phyloP scores from a whole-genome alignment of 2,329 filamentous ascomycete genomes.

The Elsinoe necatrix region DNA sequence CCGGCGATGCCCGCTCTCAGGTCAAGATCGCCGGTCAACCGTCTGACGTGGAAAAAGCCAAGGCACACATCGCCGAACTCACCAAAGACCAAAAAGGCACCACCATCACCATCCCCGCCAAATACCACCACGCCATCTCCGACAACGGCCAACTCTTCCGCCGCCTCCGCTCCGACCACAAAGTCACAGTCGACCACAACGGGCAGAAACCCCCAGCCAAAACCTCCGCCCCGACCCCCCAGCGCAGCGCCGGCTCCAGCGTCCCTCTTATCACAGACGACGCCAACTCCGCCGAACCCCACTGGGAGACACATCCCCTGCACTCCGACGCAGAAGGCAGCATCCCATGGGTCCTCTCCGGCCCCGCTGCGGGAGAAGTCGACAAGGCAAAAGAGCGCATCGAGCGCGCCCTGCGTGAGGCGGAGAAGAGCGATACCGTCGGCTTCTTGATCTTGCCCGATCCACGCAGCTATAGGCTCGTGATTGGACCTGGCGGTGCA shows the following conservation, averaged over 20 bases:
- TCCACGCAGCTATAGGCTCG: slow-evolving; percentile 76
- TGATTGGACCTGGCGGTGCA: slow-evolving; percentile 80
- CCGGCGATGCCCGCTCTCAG: slow-evolving; percentile 67
- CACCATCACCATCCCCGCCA: slow-evolving; percentile 73
- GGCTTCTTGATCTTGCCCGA: slow-evolving; percentile 89
- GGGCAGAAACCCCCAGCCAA: slow-evolving; percentile 69
- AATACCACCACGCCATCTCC: slow-evolving; percentile 73
- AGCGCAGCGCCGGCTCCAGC: slow-evolving; percentile 49
- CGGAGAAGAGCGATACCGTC: slow-evolving; percentile 59
- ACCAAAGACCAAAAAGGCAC: slow-evolving; percentile 83
- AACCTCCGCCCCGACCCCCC: slow-evolving; percentile 43
- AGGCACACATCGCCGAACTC: slow-evolving; percentile 69
- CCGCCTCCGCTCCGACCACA: slow-evolving; percentile 72
- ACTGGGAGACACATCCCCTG: slow-evolving; percentile 77
- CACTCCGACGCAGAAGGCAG: slow-evolving; percentile 54
- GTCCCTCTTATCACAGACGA: slow-evolving; percentile 94
- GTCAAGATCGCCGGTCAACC: slow-evolving; percentile 79
- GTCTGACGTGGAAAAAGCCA: slow-evolving; percentile 72
- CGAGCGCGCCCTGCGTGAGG: slow-evolving; percentile 62
- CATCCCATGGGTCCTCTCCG: slow-evolving; percentile 85
- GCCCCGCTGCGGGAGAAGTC: slow-evolving; percentile 62
- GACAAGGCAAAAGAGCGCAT: slow-evolving; percentile 72
- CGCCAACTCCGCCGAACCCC: slow-evolving; percentile 49
- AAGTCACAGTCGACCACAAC: slow-evolving; percentile 85
- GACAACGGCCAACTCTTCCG: slow-evolving; percentile 94